Evolutionary conservation across 2,329 filamentous ascomycete genomes (phyloP).

Genomic region (Penicillium sp.): DNA sequence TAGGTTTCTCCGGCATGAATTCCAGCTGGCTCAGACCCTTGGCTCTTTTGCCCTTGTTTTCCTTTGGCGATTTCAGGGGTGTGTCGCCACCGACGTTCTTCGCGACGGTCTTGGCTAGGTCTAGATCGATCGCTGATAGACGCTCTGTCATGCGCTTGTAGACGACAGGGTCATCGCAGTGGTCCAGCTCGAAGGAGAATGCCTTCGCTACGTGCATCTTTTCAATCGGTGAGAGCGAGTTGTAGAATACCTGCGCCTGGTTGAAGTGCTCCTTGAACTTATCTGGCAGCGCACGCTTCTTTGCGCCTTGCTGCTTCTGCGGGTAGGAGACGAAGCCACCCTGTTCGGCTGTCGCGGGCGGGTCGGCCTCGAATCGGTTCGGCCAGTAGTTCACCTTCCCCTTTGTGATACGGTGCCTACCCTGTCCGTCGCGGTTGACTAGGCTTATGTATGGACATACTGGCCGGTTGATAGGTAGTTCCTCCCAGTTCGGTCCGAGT

Average conservation of each 20-base stretch:
- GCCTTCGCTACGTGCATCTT: conserved; percentile 36
- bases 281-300: conserved; percentile 52
- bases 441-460: conserved; percentile 73
- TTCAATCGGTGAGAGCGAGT: conserved; percentile 34
- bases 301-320: conserved; percentile 65
- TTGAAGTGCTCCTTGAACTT: conserved; percentile 46
- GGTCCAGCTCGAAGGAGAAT: conserved; percentile 39
- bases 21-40: conserved; percentile 63
- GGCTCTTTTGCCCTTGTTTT: conserved; percentile 68
- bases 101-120: conserved; percentile 66
- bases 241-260: conserved; percentile 38
- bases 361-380: conserved; percentile 63
- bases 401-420: conserved; percentile 67
- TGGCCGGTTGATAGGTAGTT: conserved; percentile 73
- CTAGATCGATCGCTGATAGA: conserved; percentile 67
- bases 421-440: conserved; percentile 72
- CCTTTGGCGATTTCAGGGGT: conserved; percentile 51
- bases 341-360: conserved; percentile 60
- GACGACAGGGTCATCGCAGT: conserved; percentile 73
- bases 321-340: conserved; percentile 69
- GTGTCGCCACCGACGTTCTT: conserved; percentile 67
- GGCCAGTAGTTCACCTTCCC: conserved; percentile 78
- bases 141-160: conserved; percentile 69
- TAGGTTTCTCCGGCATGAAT: conserved; percentile 60
- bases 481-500: conserved; percentile 71